These are phyloP conservation scores for Pyrrhoderma noxium DNA, from an alignment of 1,284 basidiomycete species.

Conservation along the genomic window DNA sequence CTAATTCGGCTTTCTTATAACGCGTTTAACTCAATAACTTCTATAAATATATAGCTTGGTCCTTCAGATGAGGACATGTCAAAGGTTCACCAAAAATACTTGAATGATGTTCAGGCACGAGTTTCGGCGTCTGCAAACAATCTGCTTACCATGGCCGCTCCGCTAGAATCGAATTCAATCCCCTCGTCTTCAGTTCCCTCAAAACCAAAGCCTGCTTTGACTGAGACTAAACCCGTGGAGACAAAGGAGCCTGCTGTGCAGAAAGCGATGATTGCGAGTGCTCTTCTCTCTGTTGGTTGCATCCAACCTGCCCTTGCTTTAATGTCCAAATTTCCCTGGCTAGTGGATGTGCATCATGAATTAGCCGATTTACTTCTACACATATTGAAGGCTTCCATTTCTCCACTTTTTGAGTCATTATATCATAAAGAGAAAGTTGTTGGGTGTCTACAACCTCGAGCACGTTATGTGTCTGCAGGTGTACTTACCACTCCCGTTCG, in stretches of 20 bases:
- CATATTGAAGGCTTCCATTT: constrained; percentile 60
- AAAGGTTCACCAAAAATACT: constrained; percentile 58
- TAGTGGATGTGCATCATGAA: constrained; percentile 74
- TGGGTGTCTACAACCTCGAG: constrained; percentile 54
- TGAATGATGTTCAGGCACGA: constrained; percentile 56
- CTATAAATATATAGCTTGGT: constrained; percentile 46
- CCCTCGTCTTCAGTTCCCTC: constrained; percentile 17
- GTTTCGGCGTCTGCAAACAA: constrained; percentile 67
- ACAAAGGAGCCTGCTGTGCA: constrained; percentile 65
- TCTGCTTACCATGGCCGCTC: constrained; percentile 83
- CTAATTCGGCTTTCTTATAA: not conserved
- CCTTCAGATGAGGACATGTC: constrained; percentile 75
- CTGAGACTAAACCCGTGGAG: constrained; percentile 29
- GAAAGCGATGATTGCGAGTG: constrained; percentile 71
- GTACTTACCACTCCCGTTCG: constrained; percentile 42
- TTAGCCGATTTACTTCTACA: constrained; percentile 82
- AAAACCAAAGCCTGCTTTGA: constrained; percentile 22
- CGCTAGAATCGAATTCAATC: constrained; percentile 61
- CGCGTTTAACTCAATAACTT: not conserved
- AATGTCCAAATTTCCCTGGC: constrained; percentile 79
- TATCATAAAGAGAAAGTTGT: constrained; percentile 48
- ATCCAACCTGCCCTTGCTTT: constrained; percentile 72
- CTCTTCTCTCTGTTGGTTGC: constrained; percentile 84
- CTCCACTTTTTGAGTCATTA: constrained; percentile 56
- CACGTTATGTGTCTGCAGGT: constrained; percentile 54